phyloP scores from a whole-genome alignment of 495 filamentous ascomycete genomes.

The Tuber indicum region DNA sequence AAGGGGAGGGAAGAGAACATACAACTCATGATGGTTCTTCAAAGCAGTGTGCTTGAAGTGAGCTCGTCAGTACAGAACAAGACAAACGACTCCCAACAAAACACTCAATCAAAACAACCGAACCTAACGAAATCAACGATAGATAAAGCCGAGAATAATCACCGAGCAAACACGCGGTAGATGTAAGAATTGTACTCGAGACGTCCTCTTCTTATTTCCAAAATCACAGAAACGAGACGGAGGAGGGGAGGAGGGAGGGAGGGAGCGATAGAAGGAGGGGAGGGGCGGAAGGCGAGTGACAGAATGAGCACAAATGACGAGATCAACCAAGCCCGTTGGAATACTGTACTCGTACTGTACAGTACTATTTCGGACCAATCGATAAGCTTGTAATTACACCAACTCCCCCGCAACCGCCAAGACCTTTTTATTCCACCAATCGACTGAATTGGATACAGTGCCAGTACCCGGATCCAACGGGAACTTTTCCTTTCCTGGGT shows the following conservation, averaged over 20 bases:
- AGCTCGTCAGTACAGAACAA: neutral
- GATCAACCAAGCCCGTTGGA: conserved; percentile 1
- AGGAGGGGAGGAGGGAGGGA: neutral
- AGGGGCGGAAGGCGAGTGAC: neutral
- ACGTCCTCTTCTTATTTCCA: neutral
- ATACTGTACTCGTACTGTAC: no score
- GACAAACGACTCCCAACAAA: neutral
- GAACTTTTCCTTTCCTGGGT: neutral
- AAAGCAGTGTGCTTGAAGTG: conserved; percentile 6
- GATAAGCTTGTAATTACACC: conserved; percentile 20
- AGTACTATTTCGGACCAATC: conserved; percentile 6
- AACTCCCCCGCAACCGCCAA: neutral
- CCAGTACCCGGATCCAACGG: no score
- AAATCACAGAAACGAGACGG: neutral
- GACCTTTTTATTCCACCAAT: neutral
- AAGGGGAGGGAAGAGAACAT: neutral
- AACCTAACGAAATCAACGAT: neutral
- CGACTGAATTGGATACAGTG: neutral
- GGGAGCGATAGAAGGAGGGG: neutral
- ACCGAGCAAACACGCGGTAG: neutral
- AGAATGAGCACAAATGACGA: conserved; percentile 18
- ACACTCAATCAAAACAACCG: neutral
- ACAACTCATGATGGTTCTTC: conserved; percentile 38
- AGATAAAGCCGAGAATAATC: neutral
- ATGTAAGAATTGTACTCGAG: neutral